Percentiles rank a stretch among this genome's conserved stretches.
These are phyloP conservation scores for Multifurca ochricompacta DNA, from an alignment of 768 basidiomycete species.

Conservation along the genomic window DNA sequence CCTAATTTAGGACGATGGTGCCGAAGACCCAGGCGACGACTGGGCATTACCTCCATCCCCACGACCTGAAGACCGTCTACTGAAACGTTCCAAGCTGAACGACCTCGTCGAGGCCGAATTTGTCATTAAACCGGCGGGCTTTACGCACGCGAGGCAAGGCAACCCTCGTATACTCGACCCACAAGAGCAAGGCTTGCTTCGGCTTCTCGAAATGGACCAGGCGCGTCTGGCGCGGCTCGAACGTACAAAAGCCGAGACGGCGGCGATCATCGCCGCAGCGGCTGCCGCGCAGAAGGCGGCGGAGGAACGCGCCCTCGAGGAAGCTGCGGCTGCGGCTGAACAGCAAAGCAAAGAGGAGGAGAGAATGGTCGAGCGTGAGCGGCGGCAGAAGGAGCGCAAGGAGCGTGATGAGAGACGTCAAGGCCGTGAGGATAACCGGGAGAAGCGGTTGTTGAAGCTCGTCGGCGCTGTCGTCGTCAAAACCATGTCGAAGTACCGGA, in stretches of 20 bases:
- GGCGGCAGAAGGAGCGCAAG: conserved; percentile 19
- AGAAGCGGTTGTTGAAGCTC: conserved; percentile 76
- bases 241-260: conserved; percentile 27
- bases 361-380: conserved; percentile 25
- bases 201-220: background rate
- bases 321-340: conserved; percentile 23
- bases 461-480: conserved; percentile 88
- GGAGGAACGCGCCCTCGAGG: conserved; percentile 20
- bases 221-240: conserved; percentile 9
- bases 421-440: conserved; percentile 62
- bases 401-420: conserved; percentile 37
- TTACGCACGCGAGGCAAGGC: background rate
- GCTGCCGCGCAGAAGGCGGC: conserved; percentile 26
- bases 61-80: conserved; percentile 17
- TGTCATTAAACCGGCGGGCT: conserved; percentile 25
- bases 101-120: conserved; percentile 15
- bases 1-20: conserved; percentile 24
- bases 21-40: conserved; percentile 13
- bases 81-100: conserved; percentile 22
- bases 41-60: conserved; percentile 5
- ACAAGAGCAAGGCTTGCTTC: background rate
- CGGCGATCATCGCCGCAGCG: conserved; percentile 37
- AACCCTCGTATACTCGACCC: background rate
- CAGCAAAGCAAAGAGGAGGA: conserved; percentile 17
- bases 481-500: conserved; percentile 83